These are phyloP conservation scores for Tylopilus cervinicoccineus DNA, from an alignment of 768 basidiomycete species.

Conservation along the genomic window DNA sequence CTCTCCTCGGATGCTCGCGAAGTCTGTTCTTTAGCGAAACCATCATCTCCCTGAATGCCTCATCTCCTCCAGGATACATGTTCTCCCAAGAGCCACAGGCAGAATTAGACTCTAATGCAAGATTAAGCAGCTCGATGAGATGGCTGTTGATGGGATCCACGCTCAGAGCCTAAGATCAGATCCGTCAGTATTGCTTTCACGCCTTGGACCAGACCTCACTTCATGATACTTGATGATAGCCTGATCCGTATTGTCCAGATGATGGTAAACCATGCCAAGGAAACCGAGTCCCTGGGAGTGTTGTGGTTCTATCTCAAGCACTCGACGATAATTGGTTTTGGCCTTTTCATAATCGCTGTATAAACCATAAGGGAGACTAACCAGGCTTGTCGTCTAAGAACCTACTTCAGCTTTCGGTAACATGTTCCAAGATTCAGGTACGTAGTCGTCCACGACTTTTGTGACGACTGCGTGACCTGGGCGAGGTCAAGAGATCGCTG, in stretches of 20 bases:
- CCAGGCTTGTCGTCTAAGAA: slow-evolving; percentile 1
- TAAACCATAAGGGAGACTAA: slow-evolving; percentile 7
- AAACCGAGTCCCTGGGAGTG: slow-evolving; percentile 79
- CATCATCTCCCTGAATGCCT: slow-evolving; percentile 33
- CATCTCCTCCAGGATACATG: slow-evolving; percentile 32
- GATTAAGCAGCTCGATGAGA: slow-evolving; percentile 74
- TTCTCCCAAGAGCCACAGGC: slow-evolving; percentile 32
- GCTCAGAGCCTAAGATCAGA: slow-evolving; percentile 56
- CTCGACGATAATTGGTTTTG: slow-evolving; percentile 66
- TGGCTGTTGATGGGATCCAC: slow-evolving; percentile 82
- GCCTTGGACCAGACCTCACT: slow-evolving; percentile 40
- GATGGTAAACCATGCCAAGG: slow-evolving; percentile 85
- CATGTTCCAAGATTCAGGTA: slow-evolving; percentile 93
- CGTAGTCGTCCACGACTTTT: slow-evolving; percentile 83
- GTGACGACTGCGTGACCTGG: slow-evolving; percentile 79
- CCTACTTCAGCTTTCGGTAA: slow-evolving; percentile 74
- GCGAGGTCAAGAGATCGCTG: slow-evolving; percentile 75
- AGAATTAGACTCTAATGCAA: slow-evolving; percentile 61
- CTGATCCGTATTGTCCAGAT: slow-evolving; percentile 64
- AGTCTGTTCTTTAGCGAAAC: slow-evolving; percentile 28
- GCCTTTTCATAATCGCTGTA: slow-evolving; percentile 59
- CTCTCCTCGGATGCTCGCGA: slow-evolving; percentile 23
- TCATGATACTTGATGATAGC: slow-evolving; percentile 93
- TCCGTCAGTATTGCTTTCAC: neutral
- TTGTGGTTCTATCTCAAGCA: slow-evolving; percentile 84